These are phyloP conservation scores for Senna siamea DNA, from an alignment of 306 rosid genomes.

Conservation along the genomic window DNA sequence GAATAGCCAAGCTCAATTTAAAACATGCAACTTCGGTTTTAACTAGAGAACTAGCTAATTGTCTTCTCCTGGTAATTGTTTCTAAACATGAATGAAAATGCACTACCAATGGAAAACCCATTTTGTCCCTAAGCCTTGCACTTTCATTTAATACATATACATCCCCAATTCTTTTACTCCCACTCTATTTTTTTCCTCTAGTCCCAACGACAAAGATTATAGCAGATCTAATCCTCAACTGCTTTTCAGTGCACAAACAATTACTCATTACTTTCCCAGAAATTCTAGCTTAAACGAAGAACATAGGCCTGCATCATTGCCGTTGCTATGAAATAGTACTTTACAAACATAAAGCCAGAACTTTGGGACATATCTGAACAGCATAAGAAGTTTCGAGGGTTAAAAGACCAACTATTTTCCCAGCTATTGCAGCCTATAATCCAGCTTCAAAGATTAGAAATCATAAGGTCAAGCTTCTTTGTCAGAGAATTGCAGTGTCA, in stretches of 20 bases:
- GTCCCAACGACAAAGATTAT: background rate
- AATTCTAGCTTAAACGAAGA: slow-evolving; percentile 6
- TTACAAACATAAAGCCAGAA: slow-evolving; percentile 21
- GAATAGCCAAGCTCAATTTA: background rate
- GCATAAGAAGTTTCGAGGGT: background rate
- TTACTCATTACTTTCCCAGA: background rate
- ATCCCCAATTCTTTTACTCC: background rate
- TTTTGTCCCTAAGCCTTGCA: background rate
- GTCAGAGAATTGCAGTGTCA: background rate
- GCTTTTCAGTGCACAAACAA: background rate
- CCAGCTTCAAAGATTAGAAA: background rate
- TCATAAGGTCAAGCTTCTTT: background rate
- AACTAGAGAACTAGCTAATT: background rate
- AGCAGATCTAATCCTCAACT: background rate
- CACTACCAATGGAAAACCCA: background rate
- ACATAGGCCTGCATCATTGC: background rate
- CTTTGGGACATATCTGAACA: background rate
- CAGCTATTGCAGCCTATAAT: background rate
- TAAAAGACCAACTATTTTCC: background rate
- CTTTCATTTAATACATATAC: background rate
- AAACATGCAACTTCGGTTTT: background rate
- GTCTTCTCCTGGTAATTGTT: background rate
- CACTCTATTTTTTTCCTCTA: background rate
- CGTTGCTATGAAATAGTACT: slow-evolving; percentile 13
- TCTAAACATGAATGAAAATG: background rate